phyloP scores from a whole-genome alignment of 257 asterid species.

The Fraxinus excelsior region DNA sequence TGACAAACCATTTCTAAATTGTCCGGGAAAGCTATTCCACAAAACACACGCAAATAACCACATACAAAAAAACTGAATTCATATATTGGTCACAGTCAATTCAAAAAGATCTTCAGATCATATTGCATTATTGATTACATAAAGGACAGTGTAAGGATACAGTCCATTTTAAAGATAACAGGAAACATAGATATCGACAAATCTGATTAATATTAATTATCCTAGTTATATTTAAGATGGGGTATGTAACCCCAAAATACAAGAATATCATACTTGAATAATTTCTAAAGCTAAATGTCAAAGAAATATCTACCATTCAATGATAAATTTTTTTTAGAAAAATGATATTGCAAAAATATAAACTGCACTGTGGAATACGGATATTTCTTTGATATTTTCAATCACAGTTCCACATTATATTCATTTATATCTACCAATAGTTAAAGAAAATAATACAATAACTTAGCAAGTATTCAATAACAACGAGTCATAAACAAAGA shows the following conservation, averaged over 20 bases:
- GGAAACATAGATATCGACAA: background rate
- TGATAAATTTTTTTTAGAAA: background rate
- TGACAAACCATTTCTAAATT: slow-evolving; percentile 51
- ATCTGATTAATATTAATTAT: background rate
- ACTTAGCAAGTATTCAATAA: background rate
- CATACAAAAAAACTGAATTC: background rate
- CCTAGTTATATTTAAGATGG: background rate
- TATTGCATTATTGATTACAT: background rate
- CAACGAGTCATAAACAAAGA: background rate
- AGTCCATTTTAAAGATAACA: background rate
- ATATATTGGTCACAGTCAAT: background rate
- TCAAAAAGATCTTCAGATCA: background rate
- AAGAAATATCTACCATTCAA: background rate
- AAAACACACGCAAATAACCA: slow-evolving; percentile 23
- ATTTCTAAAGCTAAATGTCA: background rate
- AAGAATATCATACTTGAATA: background rate
- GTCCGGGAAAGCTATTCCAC: slow-evolving; percentile 55
- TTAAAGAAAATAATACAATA: background rate
- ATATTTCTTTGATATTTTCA: background rate
- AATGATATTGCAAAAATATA: background rate
- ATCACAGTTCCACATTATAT: background rate
- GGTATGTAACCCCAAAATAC: background rate
- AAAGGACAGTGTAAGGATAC: background rate
- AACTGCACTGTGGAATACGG: background rate
- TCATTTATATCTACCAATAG: background rate